These are phyloP conservation scores for Pseudonectria buxi DNA, from an alignment of 2,329 filamentous ascomycete species.

Conservation along the genomic window DNA sequence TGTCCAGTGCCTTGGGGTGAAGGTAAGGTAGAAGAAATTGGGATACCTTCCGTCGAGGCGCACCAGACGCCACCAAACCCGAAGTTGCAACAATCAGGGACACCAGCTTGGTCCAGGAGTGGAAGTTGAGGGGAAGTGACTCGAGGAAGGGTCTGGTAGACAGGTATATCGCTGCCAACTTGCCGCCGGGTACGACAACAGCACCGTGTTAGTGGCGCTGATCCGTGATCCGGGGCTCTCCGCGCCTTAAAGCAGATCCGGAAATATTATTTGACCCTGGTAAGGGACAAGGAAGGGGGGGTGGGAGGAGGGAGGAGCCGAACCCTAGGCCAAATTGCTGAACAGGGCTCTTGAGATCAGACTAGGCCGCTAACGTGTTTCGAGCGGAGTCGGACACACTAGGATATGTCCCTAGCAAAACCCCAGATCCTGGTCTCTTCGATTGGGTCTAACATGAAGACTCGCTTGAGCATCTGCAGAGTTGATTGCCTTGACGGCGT, in stretches of 20 bases:
- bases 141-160: conserved; percentile 21
- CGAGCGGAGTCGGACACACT: conserved; percentile 31
- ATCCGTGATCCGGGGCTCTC: conserved; percentile 37
- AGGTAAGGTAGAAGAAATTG: too few species aligned
- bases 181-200: conserved; percentile 26
- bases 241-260: conserved; percentile 41
- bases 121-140: conserved; percentile 19
- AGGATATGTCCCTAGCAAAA: conserved; percentile 21
- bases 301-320: conserved; percentile 25
- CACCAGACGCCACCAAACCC: too few species aligned
- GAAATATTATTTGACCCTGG: conserved; percentile 42
- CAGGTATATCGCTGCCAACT: conserved; percentile 26
- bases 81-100: too few species aligned
- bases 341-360: conserved; percentile 34
- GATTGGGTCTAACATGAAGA: conserved; percentile 15
- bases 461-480: conserved; percentile 12
- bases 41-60: too few species aligned
- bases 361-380: conserved; percentile 36
- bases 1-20: too few species aligned
- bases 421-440: conserved; percentile 18
- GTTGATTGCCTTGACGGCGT: background rate
- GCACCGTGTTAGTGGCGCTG: conserved; percentile 28
- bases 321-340: conserved; percentile 31
- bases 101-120: conserved; percentile 17
- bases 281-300: conserved; percentile 30